Evolutionary conservation across 2,329 filamentous ascomycete species (phyloP).

Genomic region (Ceratocystis cacaofunesta): DNA sequence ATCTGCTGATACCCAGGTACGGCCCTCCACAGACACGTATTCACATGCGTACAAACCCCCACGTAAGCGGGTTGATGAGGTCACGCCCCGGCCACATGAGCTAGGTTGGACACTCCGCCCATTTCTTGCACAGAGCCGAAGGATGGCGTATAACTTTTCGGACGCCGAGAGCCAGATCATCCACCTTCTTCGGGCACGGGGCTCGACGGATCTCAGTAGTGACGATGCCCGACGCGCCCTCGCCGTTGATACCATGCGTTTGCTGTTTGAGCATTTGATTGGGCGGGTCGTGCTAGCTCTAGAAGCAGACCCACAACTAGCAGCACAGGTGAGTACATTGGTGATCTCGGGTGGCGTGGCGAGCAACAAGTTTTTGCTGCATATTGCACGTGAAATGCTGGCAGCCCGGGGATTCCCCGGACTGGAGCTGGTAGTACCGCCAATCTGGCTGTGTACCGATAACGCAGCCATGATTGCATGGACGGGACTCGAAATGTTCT

Average conservation of each 20-base stretch:
- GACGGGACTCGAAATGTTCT: conserved; percentile 84
- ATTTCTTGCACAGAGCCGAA: conserved; percentile 44
- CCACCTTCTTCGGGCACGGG: conserved; percentile 31
- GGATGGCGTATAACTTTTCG: conserved; percentile 58
- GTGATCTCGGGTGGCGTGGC: conserved; percentile 87
- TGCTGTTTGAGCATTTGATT: conserved; percentile 76
- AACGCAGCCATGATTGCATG: conserved; percentile 98
- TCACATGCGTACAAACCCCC: conserved; percentile 41
- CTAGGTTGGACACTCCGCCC: conserved; percentile 50
- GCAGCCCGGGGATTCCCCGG: conserved; percentile 49
- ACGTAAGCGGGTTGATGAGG: conserved; percentile 40
- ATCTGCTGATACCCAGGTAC: conserved; percentile 8
- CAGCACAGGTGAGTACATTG: conserved; percentile 39
- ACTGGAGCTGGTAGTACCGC: conserved; percentile 58
- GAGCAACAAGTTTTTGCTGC: conserved; percentile 62
- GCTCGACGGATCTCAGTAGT: conserved; percentile 25
- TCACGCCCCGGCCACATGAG: conserved; percentile 28
- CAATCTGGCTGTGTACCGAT: conserved; percentile 67
- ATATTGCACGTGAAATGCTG: conserved; percentile 44
- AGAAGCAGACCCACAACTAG: conserved; percentile 19
- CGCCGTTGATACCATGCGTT: conserved; percentile 58
- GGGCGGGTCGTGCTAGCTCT: conserved; percentile 50
- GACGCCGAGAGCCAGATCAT: conserved; percentile 53
- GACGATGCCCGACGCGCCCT: conserved; percentile 47
- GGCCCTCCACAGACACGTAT: conserved; percentile 22